Percentiles rank a stretch among this genome's conserved stretches.
phyloP scores from a whole-genome alignment of 192 early-diverging fungal species.

The Jimgerdemannia flammicorona region DNA sequence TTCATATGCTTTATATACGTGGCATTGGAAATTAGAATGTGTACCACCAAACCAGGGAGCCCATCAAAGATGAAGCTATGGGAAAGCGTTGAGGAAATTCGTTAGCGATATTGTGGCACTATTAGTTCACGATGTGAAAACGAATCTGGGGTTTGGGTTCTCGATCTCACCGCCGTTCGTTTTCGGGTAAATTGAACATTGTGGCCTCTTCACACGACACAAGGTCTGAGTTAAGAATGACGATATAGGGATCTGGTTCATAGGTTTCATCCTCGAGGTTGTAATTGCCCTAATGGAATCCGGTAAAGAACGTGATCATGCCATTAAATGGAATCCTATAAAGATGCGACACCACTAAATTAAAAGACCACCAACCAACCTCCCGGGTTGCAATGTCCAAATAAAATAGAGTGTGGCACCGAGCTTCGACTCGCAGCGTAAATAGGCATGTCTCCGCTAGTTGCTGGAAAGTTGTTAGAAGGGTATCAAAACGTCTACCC shows the following conservation, averaged over 20 bases:
- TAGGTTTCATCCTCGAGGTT: conserved; percentile 65
- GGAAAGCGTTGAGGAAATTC: too few species aligned
- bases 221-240: conserved; percentile 76
- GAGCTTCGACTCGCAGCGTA: conserved; percentile 77
- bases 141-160: too few species aligned
- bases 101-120: background rate
- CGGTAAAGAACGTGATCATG: background rate
- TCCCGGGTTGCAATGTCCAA: conserved; percentile 88
- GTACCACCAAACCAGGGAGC: conserved; percentile 68
- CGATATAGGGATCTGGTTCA: conserved; percentile 89
- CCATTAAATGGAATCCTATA: background rate
- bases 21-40: conserved; percentile 64
- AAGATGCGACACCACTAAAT: background rate
- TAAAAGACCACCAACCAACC: conserved; percentile 28
- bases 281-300: conserved; percentile 67
- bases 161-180: conserved; percentile 58
- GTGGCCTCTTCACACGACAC: conserved; percentile 73
- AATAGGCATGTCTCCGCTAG: conserved; percentile 79
- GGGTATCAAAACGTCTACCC: conserved; percentile 42
- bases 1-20: conserved; percentile 67
- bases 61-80: conserved; percentile 83
- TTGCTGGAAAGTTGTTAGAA: conserved; percentile 61
- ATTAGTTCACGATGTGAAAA: too few species aligned
- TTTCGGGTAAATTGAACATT: conserved; percentile 51
- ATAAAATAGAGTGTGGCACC: conserved; percentile 83